Evolutionary conservation across 108 stramenopile species (phyloP).

Genomic region (Skeletonema grethae): DNA sequence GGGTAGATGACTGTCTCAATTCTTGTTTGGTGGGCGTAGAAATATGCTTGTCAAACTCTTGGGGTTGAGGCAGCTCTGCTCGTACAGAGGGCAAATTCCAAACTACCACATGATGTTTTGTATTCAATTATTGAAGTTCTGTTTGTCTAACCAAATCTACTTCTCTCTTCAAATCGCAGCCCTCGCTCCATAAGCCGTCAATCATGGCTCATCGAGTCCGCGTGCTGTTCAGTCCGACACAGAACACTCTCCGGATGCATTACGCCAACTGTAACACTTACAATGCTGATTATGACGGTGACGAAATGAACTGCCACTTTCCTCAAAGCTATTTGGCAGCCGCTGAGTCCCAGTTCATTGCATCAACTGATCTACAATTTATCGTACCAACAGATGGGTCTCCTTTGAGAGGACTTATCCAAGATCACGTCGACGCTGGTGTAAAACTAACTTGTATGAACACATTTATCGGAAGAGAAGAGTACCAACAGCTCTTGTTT

Average conservation of each 20-base stretch:
- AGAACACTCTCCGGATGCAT: slow-evolving; percentile 98
- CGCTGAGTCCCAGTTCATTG: slow-evolving; percentile 94
- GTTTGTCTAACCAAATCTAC: background rate
- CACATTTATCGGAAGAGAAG: slow-evolving; percentile 91
- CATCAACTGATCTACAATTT: slow-evolving; percentile 93
- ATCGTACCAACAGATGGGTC: slow-evolving; percentile 97
- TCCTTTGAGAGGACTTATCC: slow-evolving; percentile 97
- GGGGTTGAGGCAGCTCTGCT: slow-evolving; percentile 28
- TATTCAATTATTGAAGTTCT: background rate
- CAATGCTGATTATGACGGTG: slow-evolving; percentile 99
- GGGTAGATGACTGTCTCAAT: slow-evolving; percentile 32
- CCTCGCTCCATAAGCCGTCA: slow-evolving; percentile 98
- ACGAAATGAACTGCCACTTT: slow-evolving; percentile 99
- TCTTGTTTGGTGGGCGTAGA: slow-evolving; percentile 51
- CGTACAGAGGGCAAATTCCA: slow-evolving; percentile 58
- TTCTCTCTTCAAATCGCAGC: slow-evolving; percentile 56
- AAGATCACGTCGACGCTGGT: slow-evolving; percentile 98
- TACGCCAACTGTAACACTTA: slow-evolving; percentile 99
- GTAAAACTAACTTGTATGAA: slow-evolving; percentile 95
- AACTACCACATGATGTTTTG: slow-evolving; percentile 5
- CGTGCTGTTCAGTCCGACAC: slow-evolving; percentile 91
- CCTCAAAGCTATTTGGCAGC: slow-evolving; percentile 96
- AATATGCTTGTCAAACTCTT: slow-evolving; percentile 57
- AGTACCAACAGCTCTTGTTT: slow-evolving; percentile 96
- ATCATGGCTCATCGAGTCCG: slow-evolving; percentile 99